phyloP scores from a whole-genome alignment of 768 basidiomycete genomes.

The Melanogaster broomeanus region DNA sequence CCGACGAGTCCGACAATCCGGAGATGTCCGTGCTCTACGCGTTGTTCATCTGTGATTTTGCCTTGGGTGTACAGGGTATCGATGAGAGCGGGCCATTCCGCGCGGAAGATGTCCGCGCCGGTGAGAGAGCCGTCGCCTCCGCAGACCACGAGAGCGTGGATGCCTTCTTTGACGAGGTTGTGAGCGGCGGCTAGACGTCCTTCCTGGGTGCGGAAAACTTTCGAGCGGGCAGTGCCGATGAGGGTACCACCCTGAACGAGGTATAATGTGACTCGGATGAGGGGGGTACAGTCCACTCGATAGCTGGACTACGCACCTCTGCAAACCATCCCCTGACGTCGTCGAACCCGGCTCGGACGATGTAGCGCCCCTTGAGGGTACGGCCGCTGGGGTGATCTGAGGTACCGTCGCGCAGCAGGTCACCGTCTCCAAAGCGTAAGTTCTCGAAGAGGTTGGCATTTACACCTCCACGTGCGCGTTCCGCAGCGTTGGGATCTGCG shows the following conservation, averaged over 20 bases:
- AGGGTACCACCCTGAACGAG: slow-evolving; percentile 81
- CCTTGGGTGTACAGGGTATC: slow-evolving; percentile 65
- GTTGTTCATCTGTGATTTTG: slow-evolving; percentile 77
- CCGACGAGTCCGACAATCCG: slow-evolving; percentile 98
- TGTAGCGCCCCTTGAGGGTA: slow-evolving; percentile 87
- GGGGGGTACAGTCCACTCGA: no score
- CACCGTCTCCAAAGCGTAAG: slow-evolving; percentile 81
- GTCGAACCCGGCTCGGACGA: slow-evolving; percentile 96
- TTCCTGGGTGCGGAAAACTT: slow-evolving; percentile 80
- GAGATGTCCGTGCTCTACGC: slow-evolving; percentile 74
- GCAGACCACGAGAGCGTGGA: slow-evolving; percentile 95
- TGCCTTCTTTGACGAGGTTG: slow-evolving; percentile 95
- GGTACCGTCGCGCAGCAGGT: slow-evolving; percentile 77
- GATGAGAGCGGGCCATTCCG: slow-evolving; percentile 92
- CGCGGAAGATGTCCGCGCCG: slow-evolving; percentile 90
- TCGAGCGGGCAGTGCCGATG: slow-evolving; percentile 90
- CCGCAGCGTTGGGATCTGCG: slow-evolving; percentile 26
- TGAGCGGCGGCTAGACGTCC: slow-evolving; percentile 87
- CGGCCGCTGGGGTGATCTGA: slow-evolving; percentile 67
- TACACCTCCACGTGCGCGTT: slow-evolving; percentile 19
- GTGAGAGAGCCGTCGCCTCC: slow-evolving; percentile 97
- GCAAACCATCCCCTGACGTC: slow-evolving; percentile 96
- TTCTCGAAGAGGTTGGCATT: slow-evolving; percentile 58
- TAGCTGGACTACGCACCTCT: slow-evolving; percentile 53
- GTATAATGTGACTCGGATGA: neutral